Base-by-base conservation (phyloP, 2,329 filamentous ascomycete species). In the Epichloe aotearoae region DNA sequence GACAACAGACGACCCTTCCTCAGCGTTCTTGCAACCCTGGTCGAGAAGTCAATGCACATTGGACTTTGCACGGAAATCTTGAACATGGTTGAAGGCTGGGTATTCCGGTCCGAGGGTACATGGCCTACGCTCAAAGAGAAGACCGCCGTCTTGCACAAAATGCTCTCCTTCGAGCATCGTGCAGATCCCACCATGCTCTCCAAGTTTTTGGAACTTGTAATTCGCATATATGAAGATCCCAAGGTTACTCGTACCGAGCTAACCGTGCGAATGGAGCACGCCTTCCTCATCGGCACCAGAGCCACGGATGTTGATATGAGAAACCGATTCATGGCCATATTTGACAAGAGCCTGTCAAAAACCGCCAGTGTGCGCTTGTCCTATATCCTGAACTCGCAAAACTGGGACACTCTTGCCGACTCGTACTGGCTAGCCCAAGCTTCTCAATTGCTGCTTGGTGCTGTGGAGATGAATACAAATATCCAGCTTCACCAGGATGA, bases 101-200 rank as follows among this genome's bases (percentile, higher is more conserved):
- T 98, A 5, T 98, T 99, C 73, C 81, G 88, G 57, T 93, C 88
- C 0, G 90, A 88, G 52, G 93, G 95, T 56, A 93, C 89, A 2
- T 96, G 93, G 77, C 93, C 93, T 0, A 98, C 93, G 0, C 76
- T 98, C 1, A 99, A 99, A 66, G 94, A 98, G 69, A 98, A 98
- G 73, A 97, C 91, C 0, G 94, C 94, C 1, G 93, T 99, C 1
- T 72, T 99, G n/a, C 90, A 95, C 61, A 99, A 98, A 70, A 99
- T 99, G 93, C 73, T 97, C 15, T 83, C 90, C 0, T 98, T 98
- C 58, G 93, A 99, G 67, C 82, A 87, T 52, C 80, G 93, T 39
- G 71, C 77, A 30, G 91, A 97, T 62, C 80, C 83, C 34, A 88
- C 84, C 0, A 83, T 98, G 70, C 75, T 98, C 52, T 89, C 84